Evolutionary conservation across 306 rosid species (phyloP), one percentile per base, ranked within the genome.

Genomic region (Malus sylvestris): DNA sequence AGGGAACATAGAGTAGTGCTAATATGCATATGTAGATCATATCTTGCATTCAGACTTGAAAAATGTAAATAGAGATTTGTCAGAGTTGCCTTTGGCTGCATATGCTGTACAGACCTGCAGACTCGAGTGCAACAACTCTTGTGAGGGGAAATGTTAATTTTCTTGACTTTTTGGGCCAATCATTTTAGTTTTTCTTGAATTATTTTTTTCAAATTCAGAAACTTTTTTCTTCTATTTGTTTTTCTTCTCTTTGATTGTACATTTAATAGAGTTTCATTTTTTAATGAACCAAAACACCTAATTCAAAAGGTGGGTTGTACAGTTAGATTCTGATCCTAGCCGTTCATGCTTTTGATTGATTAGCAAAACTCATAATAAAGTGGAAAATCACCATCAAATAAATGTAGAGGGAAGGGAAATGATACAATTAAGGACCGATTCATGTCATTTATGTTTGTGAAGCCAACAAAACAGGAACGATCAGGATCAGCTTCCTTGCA

Each of bases 61-160:
- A 88, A 89, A 6, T 83, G 88, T 85, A 88, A 59, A 91, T 84
- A 89, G 61, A 76, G 74, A 77, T 81, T 79, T 87, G 25, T 29
- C 42, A 76, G 49, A 33, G 59, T 22, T 62, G 76, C 62, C 18
- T 25, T 19, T 60, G 66, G 27, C 63, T 22, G 63, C 30, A 4
- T 22, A 9, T 58, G 62, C 27, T 58, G 29, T 9, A 58, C n/a
- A 58, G 14, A n/a, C 10, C 25, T 20, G 27, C 62, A 60, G 19
- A 10, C 9, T 29, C 7, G 8, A 73, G 57, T 72, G 71, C 58
- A 15, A 44, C 77, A 33, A 30, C 53, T 72, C 22, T 35, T 63
- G 68, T 75, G 42, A 13, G 61, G 19, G 44, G 13, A 29, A 25
- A 66, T 13, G n/a, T n/a, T 67, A n/a, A 40, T 42, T 58, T 68